These are phyloP conservation scores for Kazachstania martiniae DNA, from an alignment of 805 yeast genomes.

Conservation along the genomic window DNA sequence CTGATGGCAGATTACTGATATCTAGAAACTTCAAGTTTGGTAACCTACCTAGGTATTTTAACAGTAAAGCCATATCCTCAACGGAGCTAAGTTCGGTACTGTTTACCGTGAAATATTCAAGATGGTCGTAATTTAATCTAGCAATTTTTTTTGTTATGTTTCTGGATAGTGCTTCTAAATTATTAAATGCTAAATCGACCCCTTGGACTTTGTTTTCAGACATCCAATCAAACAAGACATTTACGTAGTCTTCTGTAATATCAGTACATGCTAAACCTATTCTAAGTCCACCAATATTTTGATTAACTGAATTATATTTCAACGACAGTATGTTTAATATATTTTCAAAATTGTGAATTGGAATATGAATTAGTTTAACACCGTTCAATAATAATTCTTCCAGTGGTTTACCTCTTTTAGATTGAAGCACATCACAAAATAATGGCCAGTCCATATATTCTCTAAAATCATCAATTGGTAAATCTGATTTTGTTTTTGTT, in stretches of 20 bases:
- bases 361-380: conserved; percentile 49
- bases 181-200: conserved; percentile 77
- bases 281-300: conserved; percentile 24
- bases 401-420: conserved; percentile 51
- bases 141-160: conserved; percentile 18
- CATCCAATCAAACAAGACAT: conserved; percentile 50
- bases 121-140: conserved; percentile 10
- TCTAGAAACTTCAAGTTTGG: conserved; percentile 64
- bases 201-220: conserved; percentile 38
- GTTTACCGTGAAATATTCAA: conserved; percentile 50
- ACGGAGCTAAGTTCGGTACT: conserved; percentile 47
- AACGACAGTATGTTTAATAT: conserved; percentile 45
- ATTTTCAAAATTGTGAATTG: conserved; percentile 36
- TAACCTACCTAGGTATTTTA: conserved; percentile 40
- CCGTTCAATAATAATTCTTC: conserved; percentile 77
- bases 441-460: conserved; percentile 77
- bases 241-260: conserved; percentile 47
- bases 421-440: conserved; percentile 55
- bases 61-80: conserved; percentile 39
- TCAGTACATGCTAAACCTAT: conserved; percentile 74
- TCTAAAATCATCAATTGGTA: conserved; percentile 34
- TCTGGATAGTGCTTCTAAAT: conserved; percentile 32
- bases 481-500: conserved; percentile 32
- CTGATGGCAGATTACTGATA: conserved; percentile 53
- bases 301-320: conserved; percentile 33